These are phyloP conservation scores for Tuber aestivum DNA, from an alignment of 495 filamentous ascomycete genomes.

Conservation along the genomic window DNA sequence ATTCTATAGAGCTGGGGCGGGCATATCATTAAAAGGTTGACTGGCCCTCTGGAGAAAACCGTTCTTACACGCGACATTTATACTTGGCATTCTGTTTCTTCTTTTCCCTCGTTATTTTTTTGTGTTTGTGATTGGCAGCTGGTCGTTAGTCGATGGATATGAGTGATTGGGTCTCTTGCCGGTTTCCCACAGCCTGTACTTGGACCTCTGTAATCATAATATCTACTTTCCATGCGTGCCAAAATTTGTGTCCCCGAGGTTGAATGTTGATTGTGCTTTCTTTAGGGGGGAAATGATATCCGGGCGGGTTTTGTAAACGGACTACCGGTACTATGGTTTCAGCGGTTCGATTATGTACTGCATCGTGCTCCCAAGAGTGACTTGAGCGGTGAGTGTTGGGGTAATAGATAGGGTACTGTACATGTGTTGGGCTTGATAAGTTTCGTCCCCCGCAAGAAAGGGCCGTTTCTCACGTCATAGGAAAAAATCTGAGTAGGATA, in stretches of 20 bases:
- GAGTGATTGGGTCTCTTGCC: neutral
- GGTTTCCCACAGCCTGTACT: neutral
- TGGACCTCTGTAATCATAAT: neutral
- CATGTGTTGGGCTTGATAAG: neutral
- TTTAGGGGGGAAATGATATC: neutral
- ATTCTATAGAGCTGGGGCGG: neutral
- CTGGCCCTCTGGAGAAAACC: neutral
- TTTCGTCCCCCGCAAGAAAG: neutral
- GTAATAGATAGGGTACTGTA: neutral
- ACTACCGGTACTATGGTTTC: neutral
- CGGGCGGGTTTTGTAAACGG: neutral
- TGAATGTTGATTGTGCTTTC: neutral
- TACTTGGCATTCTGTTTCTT: slow-evolving; percentile 2
- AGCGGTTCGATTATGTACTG: neutral
- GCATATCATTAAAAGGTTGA: neutral
- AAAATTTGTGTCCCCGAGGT: neutral
- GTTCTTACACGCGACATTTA: slow-evolving; percentile 1
- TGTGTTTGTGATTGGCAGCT: neutral
- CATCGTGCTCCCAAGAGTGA: neutral
- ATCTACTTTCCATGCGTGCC: neutral
- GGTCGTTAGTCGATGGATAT: neutral
- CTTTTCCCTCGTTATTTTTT: neutral
- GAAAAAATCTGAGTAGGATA: neutral
- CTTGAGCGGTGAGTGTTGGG: neutral
- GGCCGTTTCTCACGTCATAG: neutral